Base-by-base conservation (phyloP, 768 basidiomycete genomes). In the Calocybe gangraenosa region DNA sequence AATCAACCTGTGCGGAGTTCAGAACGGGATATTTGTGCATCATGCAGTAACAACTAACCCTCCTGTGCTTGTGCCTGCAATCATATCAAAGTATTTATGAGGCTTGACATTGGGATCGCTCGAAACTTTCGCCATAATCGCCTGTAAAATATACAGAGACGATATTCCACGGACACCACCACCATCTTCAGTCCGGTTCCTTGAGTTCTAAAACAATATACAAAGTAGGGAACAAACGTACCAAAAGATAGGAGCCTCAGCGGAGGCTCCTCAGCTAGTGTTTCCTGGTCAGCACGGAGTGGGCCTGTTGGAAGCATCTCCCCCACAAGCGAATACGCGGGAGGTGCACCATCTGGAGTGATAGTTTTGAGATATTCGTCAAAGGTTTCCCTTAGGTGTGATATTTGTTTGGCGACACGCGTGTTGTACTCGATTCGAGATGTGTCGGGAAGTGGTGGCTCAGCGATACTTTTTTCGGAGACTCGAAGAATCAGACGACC, bases 141-240 rank as follows among this genome's bases (percentile, higher is more conserved):
- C 52, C 41, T 62, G 58, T 13, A 67, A 47, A 18, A 65, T 59
- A 42, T 59, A 52, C 2, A 66, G 52, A 0, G 61, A 55, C 2
- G 65, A 65, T 2, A 69, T 53, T 7, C 66, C 65, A 23, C 65
- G 57, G 4, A 69, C 64, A 9, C 66, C 66, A 35, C 67, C 67
- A 8, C 66, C 65, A 51, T 66, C 64, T 65, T 18, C n/a, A n/a
- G n/a, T 18, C 8, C 41, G 13, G 6, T 28, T 21, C 20, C 7
- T 11, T 33, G 20, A 15, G 13, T 17, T 28, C 6, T 28, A 3
- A 1, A 39, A 20, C 14, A 17, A 33, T 22, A 28, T 28, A 6
- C n/a, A n/a, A 11, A 28, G 25, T 6, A 5, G 25, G 25, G 11
- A 8, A 7, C 33, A 17, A 18, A 55, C 57, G 11, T 40, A 63